Base-by-base conservation (phyloP, 306 rosid genomes). In the Malus orientalis region DNA sequence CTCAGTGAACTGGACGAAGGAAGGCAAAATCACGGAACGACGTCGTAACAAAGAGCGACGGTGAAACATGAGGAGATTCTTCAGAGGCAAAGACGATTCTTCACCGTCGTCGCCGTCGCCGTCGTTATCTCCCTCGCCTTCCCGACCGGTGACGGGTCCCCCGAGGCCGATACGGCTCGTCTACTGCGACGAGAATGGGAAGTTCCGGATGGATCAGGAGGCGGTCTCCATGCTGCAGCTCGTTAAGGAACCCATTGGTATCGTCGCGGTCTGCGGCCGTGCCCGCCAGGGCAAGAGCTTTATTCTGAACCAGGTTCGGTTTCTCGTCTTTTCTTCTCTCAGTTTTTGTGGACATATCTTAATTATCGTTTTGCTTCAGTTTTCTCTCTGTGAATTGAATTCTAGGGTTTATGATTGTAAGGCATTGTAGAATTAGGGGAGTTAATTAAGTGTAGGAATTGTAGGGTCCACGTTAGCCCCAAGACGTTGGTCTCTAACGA, bases 241-340 rank as follows among this genome's bases (percentile, higher is more conserved):
- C 10, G 97, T 94, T 3, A 94, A 94, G 84, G 98, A 84, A 25
- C 98, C 98, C 16, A 89, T 94, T 15, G 98, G 98, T 1, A 89
- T 94, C 7, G 97, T 94, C 71, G 89, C 98, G 57, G 95, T 94
- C 78, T 92, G 98, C 42, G 98, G 97, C 8, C 89, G 97, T 7
- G 97, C 97, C 79, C 97, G 98, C 64, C 97, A 92, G 82, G 98
- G 98, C 49, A 95, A 95, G 86, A 95, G 97, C 77, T 95, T 79
- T 70, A 90, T 95, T 36, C 77, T 95, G 14, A 95, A 95, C 64
- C 98, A 90, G 97, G 98, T 92, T 29, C 64, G 18, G 16, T 15
- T 18, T 32, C 6, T 62, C 77, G 36, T 38, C 36, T 8, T 60
- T 29, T 62, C 42, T 40, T 20, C 8, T 23, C 55, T 16, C 42